phyloP scores from a whole-genome alignment of 306 rosid species.

The Amphicarpaea edgeworthii region DNA sequence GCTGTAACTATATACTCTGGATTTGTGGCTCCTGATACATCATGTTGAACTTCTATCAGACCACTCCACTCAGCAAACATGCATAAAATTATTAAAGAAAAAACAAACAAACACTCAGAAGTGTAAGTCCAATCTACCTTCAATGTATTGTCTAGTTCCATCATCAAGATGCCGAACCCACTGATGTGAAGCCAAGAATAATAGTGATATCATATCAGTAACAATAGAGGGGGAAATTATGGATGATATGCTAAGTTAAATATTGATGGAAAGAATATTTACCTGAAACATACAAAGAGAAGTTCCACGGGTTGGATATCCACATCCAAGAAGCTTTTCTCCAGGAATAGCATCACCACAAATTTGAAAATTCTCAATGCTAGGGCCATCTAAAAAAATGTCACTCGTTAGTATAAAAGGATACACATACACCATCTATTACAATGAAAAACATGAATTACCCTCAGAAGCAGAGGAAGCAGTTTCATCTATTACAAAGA shows the following conservation, averaged over 20 bases:
- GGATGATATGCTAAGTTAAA: slow-evolving; percentile 30
- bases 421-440: not conserved
- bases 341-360: slow-evolving; percentile 90
- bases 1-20: slow-evolving; percentile 94
- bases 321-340: slow-evolving; percentile 93
- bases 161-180: slow-evolving; percentile 99
- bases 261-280: slow-evolving; percentile 41
- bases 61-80: slow-evolving; percentile 23
- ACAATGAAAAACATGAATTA: slow-evolving; percentile 38
- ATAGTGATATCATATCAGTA: slow-evolving; percentile 37
- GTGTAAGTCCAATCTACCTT: slow-evolving; percentile 64
- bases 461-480: slow-evolving; percentile 63
- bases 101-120: not conserved
- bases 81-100: slow-evolving; percentile 5
- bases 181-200: slow-evolving; percentile 56
- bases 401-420: slow-evolving; percentile 36
- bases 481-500: slow-evolving; percentile 33
- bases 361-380: slow-evolving; percentile 91
- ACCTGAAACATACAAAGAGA: slow-evolving; percentile 99
- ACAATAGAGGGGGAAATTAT: slow-evolving; percentile 11
- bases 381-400: slow-evolving; percentile 71
- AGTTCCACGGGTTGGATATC: slow-evolving; percentile 87
- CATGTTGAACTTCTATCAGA: slow-evolving; percentile 32
- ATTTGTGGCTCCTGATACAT: slow-evolving; percentile 89
- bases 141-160: slow-evolving; percentile 94